Evolutionary conservation across 2,329 filamentous ascomycete genomes (phyloP).

Genomic region (Monosporascus sp.): DNA sequence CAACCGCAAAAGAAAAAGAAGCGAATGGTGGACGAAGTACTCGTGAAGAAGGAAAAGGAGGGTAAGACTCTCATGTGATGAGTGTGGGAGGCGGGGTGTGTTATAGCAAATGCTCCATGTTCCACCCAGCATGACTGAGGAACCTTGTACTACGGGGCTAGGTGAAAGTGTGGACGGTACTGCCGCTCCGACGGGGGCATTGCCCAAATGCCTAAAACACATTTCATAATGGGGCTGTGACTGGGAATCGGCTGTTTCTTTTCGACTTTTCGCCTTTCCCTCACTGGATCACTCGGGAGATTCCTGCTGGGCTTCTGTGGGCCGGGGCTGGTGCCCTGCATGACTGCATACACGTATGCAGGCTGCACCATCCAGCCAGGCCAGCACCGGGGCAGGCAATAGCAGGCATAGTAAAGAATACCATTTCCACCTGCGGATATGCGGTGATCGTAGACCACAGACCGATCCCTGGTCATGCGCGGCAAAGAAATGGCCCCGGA

Average conservation of each 20-base stretch:
- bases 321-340: slow-evolving; percentile 2
- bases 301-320: not conserved
- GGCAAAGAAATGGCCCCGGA: not conserved
- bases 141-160: no score
- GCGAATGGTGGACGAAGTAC: slow-evolving; percentile 53
- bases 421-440: no score
- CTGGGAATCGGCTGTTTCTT: not conserved
- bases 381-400: not conserved
- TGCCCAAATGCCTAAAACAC: no score
- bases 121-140: not conserved
- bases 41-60: slow-evolving; percentile 50
- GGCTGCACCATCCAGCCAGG: slow-evolving; percentile 12
- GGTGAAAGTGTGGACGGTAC: no score
- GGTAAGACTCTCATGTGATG: slow-evolving; percentile 38
- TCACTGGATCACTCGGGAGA: not conserved
- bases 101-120: slow-evolving; percentile 31
- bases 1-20: slow-evolving; percentile 52
- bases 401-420: no score
- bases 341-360: slow-evolving; percentile 11
- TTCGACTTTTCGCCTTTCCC: not conserved
- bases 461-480: not conserved
- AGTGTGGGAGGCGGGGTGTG: slow-evolving; percentile 44
- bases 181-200: no score
- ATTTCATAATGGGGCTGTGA: no score
- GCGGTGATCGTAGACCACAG: not conserved